Conservation (phyloP, 164 flowering plant species). For the Magnolia sinica region DNA sequence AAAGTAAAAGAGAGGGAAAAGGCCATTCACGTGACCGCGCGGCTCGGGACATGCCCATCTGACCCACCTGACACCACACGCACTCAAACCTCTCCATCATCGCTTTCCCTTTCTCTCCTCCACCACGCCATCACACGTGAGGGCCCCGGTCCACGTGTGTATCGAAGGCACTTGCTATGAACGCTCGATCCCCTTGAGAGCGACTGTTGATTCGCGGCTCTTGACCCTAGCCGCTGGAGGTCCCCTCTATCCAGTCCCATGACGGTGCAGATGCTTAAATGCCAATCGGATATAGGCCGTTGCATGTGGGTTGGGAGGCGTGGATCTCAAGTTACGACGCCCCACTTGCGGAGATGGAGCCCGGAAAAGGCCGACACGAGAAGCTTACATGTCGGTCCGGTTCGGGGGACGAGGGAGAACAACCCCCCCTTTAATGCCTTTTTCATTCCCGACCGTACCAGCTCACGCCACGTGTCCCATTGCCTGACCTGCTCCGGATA, state of each 20-base stretch:
- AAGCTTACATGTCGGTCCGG: constrained; percentile 6
- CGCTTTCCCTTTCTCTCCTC: neutral
- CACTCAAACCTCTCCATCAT: neutral
- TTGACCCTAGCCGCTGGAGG: neutral
- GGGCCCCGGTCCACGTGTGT: constrained; percentile 4
- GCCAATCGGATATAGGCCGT: neutral
- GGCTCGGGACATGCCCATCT: neutral
- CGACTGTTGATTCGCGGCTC: neutral
- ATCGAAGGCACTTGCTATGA: neutral
- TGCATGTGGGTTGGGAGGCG: neutral
- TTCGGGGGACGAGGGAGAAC: neutral
- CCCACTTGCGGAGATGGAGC: constrained; percentile 1
- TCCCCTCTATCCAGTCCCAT: neutral
- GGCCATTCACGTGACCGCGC: constrained; percentile 7
- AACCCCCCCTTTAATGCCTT: constrained; percentile 1
- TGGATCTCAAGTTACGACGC: neutral
- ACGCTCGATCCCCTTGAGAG: constrained; percentile 14
- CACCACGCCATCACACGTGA: constrained; percentile 21
- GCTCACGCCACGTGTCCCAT: constrained; percentile 7
- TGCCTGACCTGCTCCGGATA: neutral
- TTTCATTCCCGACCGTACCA: constrained; percentile 10
- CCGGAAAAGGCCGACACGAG: constrained; percentile 8
- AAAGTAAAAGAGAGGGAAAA: constrained; percentile 1
- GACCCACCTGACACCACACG: constrained; percentile 7
- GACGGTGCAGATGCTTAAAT: neutral